Conservation (phyloP, 2,329 filamentous ascomycete genomes). For the Cryphonectria naterciae region DNA sequence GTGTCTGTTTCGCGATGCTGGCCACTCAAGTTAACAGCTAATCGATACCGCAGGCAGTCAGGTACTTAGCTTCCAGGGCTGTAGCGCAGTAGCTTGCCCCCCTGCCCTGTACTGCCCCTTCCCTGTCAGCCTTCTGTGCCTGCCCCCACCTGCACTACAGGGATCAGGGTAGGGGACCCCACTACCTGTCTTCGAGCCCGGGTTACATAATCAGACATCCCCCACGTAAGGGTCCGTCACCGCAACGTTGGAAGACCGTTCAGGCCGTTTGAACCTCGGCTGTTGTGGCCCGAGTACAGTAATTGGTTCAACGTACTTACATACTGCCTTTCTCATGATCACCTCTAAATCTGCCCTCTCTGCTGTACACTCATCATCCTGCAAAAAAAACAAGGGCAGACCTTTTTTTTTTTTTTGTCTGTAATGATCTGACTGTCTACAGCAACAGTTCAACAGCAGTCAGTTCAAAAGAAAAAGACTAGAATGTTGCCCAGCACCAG, state of each 20-base stretch:
- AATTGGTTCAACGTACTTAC: not conserved
- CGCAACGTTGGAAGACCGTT: not conserved
- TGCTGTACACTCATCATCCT: not conserved
- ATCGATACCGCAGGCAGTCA: constrained; percentile 11
- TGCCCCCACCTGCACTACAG: not conserved
- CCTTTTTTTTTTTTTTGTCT: not conserved
- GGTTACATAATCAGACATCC: not conserved
- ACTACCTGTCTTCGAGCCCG: not conserved
- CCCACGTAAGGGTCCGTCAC: not conserved
- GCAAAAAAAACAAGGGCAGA: not conserved
- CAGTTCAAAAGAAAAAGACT: not conserved
- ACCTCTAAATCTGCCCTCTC: not conserved
- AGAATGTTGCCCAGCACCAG: not conserved
- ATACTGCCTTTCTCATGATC: not conserved
- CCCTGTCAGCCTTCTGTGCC: not conserved
- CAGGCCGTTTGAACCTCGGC: constrained; percentile 2
- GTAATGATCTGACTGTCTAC: not conserved
- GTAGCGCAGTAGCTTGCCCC: not conserved
- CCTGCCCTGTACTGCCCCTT: not conserved
- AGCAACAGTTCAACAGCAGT: not conserved
- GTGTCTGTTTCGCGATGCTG: constrained; percentile 14
- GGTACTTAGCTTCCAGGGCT: constrained; percentile 1
- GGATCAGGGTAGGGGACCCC: not conserved
- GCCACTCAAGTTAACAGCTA: constrained; percentile 18
- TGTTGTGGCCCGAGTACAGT: not conserved